Evolutionary conservation across 257 asterid species (phyloP).

Genomic region (Penstemon newberryi): DNA sequence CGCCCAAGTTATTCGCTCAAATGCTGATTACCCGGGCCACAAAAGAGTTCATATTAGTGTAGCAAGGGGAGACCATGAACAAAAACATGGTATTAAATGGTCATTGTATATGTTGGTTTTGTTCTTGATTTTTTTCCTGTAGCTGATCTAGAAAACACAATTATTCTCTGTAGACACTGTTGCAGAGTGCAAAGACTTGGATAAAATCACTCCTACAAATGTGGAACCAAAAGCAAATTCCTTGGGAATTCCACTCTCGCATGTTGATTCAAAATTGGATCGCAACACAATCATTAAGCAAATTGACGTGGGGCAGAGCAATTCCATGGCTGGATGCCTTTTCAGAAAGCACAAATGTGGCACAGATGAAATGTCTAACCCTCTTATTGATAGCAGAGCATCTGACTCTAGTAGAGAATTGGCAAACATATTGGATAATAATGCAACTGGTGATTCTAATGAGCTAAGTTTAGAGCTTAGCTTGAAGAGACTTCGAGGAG

Average conservation of each 20-base stretch:
- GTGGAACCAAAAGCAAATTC: conserved; percentile 42
- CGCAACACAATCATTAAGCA: conserved; percentile 22
- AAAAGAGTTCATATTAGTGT: conserved; percentile 36
- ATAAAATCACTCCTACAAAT: conserved; percentile 33
- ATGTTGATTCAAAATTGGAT: conserved; percentile 25
- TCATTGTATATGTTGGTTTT: conserved; percentile 18
- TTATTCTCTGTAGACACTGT: conserved; percentile 36
- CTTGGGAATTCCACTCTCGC: conserved; percentile 30
- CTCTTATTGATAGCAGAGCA: conserved; percentile 27
- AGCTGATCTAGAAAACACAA: conserved; percentile 25
- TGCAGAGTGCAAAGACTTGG: conserved; percentile 41
- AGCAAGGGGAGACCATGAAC: conserved; percentile 45
- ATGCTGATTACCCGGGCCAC: conserved; percentile 47
- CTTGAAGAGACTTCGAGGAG: conserved; percentile 66
- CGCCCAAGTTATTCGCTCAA: conserved; percentile 63
- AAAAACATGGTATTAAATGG: conserved; percentile 44
- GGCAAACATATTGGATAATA: conserved; percentile 36
- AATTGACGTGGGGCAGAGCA: conserved; percentile 22
- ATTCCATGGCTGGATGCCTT: conserved; percentile 16
- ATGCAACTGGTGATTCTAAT: conserved; percentile 36
- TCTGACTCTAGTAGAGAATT: conserved; percentile 29
- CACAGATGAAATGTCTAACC: conserved; percentile 24
- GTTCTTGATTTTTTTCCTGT: conserved; percentile 19
- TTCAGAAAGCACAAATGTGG: conserved; percentile 26
- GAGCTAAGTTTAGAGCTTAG: conserved; percentile 49